A percentile compares a stretch with the other conserved stretches of the same genome.
phyloP scores from a whole-genome alignment of 2,329 filamentous ascomycete species.

The Arthrobotrys pseudoclavata region DNA sequence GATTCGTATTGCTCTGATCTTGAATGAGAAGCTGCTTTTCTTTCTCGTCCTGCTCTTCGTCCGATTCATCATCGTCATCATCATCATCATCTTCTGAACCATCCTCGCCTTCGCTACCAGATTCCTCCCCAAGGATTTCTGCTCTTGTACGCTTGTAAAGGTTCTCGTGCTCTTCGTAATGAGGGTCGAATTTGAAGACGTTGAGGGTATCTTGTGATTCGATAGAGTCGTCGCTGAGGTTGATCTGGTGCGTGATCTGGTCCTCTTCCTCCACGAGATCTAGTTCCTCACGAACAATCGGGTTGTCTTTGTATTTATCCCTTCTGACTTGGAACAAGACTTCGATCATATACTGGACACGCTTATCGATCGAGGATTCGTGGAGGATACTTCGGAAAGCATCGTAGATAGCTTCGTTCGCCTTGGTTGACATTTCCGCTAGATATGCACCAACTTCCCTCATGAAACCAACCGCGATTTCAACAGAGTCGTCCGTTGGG shows the following conservation, averaged over 20 bases:
- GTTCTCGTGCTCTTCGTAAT: slow-evolving; percentile 91
- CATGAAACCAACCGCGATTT: slow-evolving; percentile 94
- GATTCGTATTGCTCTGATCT: slow-evolving; percentile 94
- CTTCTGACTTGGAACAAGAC: slow-evolving; percentile 96
- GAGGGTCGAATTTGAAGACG: slow-evolving; percentile 91
- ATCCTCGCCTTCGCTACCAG: slow-evolving; percentile 81
- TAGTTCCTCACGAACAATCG: slow-evolving; percentile 88
- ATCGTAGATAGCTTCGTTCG: slow-evolving; percentile 91
- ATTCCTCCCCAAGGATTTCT: slow-evolving; percentile 94
- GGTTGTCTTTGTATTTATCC: slow-evolving; percentile 96
- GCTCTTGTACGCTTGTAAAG: slow-evolving; percentile 91
- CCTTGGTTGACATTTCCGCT: slow-evolving; percentile 92
- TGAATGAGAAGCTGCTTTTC: slow-evolving; percentile 93
- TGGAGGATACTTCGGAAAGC: slow-evolving; percentile 95
- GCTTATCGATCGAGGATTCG: slow-evolving; percentile 96
- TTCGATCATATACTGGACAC: slow-evolving; percentile 99
- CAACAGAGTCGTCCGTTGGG: slow-evolving; percentile 95
- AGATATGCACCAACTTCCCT: slow-evolving; percentile 93
- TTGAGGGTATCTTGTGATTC: slow-evolving; percentile 90
- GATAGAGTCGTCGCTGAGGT: slow-evolving; percentile 81
- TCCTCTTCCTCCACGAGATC: slow-evolving; percentile 98
- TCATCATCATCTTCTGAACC: slow-evolving; percentile 72
- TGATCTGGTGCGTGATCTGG: slow-evolving; percentile 90
- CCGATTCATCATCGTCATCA: slow-evolving; percentile 77
- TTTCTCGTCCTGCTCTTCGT: slow-evolving; percentile 80